Evolutionary conservation across 257 asterid genomes (phyloP).

Genomic region (Cynanchum wilfordii): DNA sequence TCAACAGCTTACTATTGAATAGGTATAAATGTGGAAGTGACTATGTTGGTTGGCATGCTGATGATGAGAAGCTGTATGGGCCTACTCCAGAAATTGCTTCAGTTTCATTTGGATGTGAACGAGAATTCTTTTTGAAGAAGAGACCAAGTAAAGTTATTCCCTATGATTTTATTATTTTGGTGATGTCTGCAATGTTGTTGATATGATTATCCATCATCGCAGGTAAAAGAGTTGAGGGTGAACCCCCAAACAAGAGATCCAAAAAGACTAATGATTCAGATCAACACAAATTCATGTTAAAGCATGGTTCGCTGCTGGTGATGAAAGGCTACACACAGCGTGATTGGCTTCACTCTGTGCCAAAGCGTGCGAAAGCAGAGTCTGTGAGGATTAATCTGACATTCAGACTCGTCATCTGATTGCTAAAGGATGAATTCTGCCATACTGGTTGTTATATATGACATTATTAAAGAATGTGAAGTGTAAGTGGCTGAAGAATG

Average conservation of each 20-base stretch:
- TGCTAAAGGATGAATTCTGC: not conserved
- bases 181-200: not conserved
- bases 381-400: conserved; percentile 76
- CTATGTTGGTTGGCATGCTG: conserved; percentile 98
- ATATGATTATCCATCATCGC: conserved; percentile 7
- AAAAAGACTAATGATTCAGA: conserved; percentile 38
- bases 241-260: conserved; percentile 50
- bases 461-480: not conserved
- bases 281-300: conserved; percentile 52
- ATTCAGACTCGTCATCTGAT: conserved; percentile 49
- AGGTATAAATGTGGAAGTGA: conserved; percentile 86
- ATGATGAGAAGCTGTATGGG: conserved; percentile 89
- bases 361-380: conserved; percentile 77
- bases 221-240: conserved; percentile 37
- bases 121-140: conserved; percentile 81
- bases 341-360: conserved; percentile 93
- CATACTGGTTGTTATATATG: too few relatives aligned
- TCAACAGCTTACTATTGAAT: conserved; percentile 80
- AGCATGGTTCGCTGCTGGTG: conserved; percentile 84
- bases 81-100: conserved; percentile 89
- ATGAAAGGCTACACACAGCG: conserved; percentile 88
- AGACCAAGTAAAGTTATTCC: conserved; percentile 35
- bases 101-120: conserved; percentile 82
- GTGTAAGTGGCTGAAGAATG: not conserved
- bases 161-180: too few relatives aligned